A percentile compares a stretch with the other conserved stretches of the same genome.
Evolutionary conservation across 1,284 basidiomycete species (phyloP).

Genomic region (Ceratorhiza oryzae-sativae): DNA sequence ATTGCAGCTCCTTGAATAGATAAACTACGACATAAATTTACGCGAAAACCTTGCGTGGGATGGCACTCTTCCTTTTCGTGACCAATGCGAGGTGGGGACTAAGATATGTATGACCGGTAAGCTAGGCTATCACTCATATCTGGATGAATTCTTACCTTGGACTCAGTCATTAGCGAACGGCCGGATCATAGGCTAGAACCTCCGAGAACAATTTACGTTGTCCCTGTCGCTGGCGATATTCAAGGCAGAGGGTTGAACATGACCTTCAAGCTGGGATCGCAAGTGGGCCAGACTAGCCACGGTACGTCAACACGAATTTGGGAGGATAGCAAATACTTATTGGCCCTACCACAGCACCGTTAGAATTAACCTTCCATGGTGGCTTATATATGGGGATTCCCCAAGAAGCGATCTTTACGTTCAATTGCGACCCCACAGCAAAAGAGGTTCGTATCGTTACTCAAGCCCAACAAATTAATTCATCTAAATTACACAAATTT

Average conservation of each 20-base stretch:
- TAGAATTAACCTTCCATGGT: conserved; percentile 15
- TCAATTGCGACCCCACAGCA: conserved; percentile 18
- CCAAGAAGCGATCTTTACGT: conserved; percentile 23
- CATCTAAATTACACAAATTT: neutral
- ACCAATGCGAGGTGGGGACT: conserved; percentile 25
- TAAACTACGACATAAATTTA: conserved; percentile 27
- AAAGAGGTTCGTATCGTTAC: conserved; percentile 10
- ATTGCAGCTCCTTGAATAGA: neutral
- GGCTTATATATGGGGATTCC: conserved; percentile 27
- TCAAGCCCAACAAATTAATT: too few species aligned
- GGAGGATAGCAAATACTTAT: too few species aligned
- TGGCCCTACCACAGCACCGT: neutral
- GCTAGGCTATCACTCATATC: neutral
- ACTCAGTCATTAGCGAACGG: conserved; percentile 30
- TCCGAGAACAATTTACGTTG: conserved; percentile 28
- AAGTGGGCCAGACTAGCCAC: neutral
- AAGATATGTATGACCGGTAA: conserved; percentile 33
- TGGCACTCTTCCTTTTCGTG: conserved; percentile 32
- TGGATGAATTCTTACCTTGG: neutral
- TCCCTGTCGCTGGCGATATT: conserved; percentile 25
- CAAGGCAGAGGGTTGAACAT: conserved; percentile 12
- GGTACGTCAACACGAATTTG: too few species aligned
- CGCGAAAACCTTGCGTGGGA: conserved; percentile 7
- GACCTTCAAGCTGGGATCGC: conserved; percentile 7
- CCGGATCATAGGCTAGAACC: conserved; percentile 33